Percentiles rank a stretch among this genome's conserved stretches.
Evolutionary conservation across 176 grass and related monocot genomes (phyloP).

Genomic region (Poa annua): DNA sequence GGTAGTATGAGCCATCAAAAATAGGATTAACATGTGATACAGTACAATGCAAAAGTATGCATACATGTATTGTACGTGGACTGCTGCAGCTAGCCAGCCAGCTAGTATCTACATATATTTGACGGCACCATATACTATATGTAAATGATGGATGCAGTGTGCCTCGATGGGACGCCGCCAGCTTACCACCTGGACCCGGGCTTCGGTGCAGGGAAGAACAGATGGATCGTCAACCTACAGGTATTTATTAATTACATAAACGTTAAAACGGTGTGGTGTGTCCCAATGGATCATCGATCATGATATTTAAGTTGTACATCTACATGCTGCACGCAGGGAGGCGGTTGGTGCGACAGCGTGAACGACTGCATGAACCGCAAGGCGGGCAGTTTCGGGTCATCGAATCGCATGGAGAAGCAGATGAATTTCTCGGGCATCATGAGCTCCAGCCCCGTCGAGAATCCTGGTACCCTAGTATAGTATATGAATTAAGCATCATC

Average conservation of each 20-base stretch:
- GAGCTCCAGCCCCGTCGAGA: slow-evolving; percentile 60
- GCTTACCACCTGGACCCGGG: slow-evolving; percentile 77
- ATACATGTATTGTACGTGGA: too few species aligned
- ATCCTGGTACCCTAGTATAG: slow-evolving; percentile 54
- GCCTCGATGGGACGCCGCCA: slow-evolving; percentile 74
- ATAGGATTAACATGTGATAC: too few species aligned
- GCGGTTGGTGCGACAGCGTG: slow-evolving; percentile 73
- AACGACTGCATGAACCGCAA: slow-evolving; percentile 52
- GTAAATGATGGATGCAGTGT: slow-evolving; percentile 50
- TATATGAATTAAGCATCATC: too few species aligned
- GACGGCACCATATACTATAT: not conserved
- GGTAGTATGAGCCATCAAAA: too few species aligned
- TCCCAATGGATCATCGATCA: not conserved
- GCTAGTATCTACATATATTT: not conserved
- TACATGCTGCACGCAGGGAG: slow-evolving; percentile 48
- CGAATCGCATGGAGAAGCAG: slow-evolving; percentile 64
- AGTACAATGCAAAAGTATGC: too few species aligned
- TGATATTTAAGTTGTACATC: not conserved
- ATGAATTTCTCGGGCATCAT: slow-evolving; percentile 69
- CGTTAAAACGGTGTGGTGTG: too few species aligned
- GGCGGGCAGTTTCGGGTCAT: slow-evolving; percentile 61
- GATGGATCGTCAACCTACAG: slow-evolving; percentile 79
- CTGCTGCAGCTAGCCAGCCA: not conserved
- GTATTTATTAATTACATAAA: not conserved
- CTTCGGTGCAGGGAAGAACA: slow-evolving; percentile 56